Percentiles rank a stretch among this genome's conserved stretches.
Conservation (phyloP, 805 yeast genomes). For the Zygosaccharomyces rouxii region DNA sequence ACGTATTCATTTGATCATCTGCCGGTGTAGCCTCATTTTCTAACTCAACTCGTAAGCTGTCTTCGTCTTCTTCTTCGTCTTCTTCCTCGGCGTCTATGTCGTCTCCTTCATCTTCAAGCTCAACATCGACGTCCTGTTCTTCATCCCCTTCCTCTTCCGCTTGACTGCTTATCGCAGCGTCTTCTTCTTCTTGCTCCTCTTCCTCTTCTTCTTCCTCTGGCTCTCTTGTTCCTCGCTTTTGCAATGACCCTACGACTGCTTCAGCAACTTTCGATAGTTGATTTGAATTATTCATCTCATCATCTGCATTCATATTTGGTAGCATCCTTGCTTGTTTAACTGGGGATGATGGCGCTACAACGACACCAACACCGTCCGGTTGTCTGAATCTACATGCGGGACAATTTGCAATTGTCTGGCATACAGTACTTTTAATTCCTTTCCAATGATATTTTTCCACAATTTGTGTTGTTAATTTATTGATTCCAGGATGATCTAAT, state of each 20-base stretch:
- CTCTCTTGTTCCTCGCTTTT: slow-evolving; percentile 1
- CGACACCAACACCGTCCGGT: slow-evolving; percentile 33
- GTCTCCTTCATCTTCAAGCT: background rate
- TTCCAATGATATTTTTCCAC: slow-evolving; percentile 88
- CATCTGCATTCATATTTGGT: slow-evolving; percentile 13
- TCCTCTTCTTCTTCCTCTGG: background rate
- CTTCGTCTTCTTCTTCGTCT: background rate
- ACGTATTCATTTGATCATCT: slow-evolving; percentile 24
- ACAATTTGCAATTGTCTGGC: slow-evolving; percentile 72
- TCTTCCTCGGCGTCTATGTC: background rate
- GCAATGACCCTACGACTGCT: slow-evolving; percentile 26
- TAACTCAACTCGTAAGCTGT: background rate
- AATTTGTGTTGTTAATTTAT: slow-evolving; percentile 73
- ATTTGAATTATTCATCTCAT: slow-evolving; percentile 19
- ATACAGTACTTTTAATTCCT: slow-evolving; percentile 81
- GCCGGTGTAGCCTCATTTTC: background rate
- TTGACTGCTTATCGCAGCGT: background rate
- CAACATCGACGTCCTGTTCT: background rate
- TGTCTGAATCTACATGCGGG: slow-evolving; percentile 58
- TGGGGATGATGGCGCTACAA: slow-evolving; percentile 20
- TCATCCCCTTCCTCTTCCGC: background rate
- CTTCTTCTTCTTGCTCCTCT: slow-evolving; percentile 5
- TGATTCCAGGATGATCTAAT: slow-evolving; percentile 78
- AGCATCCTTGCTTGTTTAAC: slow-evolving; percentile 29
- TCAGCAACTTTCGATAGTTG: slow-evolving; percentile 27